Evolutionary conservation across 169 alveolate genomes (phyloP), one percentile per base, ranked within the genome.

Genomic region (Plasmodium ovale): DNA sequence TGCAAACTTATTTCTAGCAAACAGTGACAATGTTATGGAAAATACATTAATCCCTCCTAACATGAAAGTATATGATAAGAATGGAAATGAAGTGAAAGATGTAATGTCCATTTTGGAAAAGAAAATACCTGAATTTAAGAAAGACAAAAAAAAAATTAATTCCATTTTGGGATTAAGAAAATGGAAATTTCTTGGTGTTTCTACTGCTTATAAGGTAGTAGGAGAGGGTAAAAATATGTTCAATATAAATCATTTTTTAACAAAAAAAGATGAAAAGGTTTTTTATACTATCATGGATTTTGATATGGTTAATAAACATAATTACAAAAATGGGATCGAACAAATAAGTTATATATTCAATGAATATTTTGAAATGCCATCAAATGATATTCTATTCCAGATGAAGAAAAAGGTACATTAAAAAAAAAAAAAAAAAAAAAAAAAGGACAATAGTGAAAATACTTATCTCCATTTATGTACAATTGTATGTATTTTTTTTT

Each of bases 151-250:
- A 67, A 85, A 85, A 58, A 85, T 85, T 14, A 73, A 85, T 14
- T 23, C 87, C 29, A 68, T 85, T 69, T 68, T 85, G 33, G 91
- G 84, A 16, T 14, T 56, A 58, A 85, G 47, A 58, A 85, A 85
- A 62, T 85, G 91, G 91, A 85, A 68, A 54, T 85, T 27, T 62
- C 31, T 85, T 19, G 91, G 91, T 6, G 37, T 85, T 42, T 68
- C 87, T 3, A 85, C 91, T 25, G 91, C 91, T 69, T 85, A 85
- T 85, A 85, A 56, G 62, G 33, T 56, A 37, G 59, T 85, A 69
- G 91, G 91, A 59, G 91, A 85, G 33, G 87, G 72, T 16, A 85
- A 68, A 67, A 85, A 85, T 85, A 58, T 85, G 29, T 85, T 85
- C 56, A 67, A 85, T 35, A 85, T 85, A 56, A 69, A 85, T 29